A percentile compares a stretch with the other conserved stretches of the same genome.
Evolutionary conservation across 1,284 basidiomycete genomes (phyloP).

Genomic region (Cutaneotrichosporon sp.): DNA sequence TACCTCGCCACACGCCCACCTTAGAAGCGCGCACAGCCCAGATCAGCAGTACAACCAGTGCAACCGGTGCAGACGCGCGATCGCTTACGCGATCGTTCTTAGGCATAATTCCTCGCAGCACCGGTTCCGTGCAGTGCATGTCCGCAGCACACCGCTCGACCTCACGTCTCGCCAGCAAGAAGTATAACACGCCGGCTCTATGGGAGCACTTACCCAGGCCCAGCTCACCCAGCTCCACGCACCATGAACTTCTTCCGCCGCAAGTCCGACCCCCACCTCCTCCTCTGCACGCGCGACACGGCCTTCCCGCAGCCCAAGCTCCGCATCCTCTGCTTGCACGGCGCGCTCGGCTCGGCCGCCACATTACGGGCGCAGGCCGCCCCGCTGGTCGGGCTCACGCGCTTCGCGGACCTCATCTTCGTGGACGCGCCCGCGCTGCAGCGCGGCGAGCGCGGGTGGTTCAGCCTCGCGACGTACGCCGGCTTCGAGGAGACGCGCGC

Average conservation of each 20-base stretch:
- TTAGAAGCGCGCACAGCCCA: too few species aligned
- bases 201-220: too few species aligned
- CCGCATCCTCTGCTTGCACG: constrained; percentile 14
- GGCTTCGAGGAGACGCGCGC: constrained; percentile 64
- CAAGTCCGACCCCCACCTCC: not conserved
- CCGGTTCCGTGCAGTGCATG: too few species aligned
- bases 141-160: too few species aligned
- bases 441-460: constrained; percentile 3
- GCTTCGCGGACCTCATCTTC: constrained; percentile 2
- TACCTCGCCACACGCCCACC: too few species aligned
- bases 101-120: too few species aligned
- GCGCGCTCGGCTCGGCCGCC: not conserved
- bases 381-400: not conserved
- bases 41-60: too few species aligned
- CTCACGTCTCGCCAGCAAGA: too few species aligned
- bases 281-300: not conserved
- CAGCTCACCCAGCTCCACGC: too few species aligned
- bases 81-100: too few species aligned
- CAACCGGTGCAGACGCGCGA: too few species aligned
- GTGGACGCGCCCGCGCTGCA: constrained; percentile 2
- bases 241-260: not conserved
- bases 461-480: constrained; percentile 11
- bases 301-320: not conserved
- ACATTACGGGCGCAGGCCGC: not conserved
- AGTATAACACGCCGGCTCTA: too few species aligned